A percentile compares a stretch with the other conserved stretches of the same genome.
These are phyloP conservation scores for Capronia epimyces DNA, from an alignment of 2,329 filamentous ascomycete genomes.

Conservation along the genomic window DNA sequence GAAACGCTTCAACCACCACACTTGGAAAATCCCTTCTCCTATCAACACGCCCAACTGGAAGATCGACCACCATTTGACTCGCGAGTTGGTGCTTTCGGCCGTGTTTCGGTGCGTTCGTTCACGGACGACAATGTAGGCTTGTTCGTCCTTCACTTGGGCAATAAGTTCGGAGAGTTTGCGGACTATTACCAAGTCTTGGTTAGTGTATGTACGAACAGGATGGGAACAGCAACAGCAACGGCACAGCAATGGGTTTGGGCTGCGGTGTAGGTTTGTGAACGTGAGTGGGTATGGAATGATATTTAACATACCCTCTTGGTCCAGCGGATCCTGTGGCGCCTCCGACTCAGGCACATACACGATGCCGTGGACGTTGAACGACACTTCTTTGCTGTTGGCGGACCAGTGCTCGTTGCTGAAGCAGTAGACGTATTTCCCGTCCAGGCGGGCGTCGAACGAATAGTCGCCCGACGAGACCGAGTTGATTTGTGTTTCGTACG, in stretches of 20 bases:
- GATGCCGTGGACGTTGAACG: slow-evolving; percentile 98
- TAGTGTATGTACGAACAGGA: too few species aligned
- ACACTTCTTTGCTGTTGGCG: slow-evolving; percentile 93
- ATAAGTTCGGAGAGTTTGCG: slow-evolving; percentile 78
- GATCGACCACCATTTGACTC: slow-evolving; percentile 99
- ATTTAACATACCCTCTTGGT: slow-evolving; percentile 77
- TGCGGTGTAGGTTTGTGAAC: too few species aligned
- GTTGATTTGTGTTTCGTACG: slow-evolving; percentile 74
- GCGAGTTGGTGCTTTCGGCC: slow-evolving; percentile 92
- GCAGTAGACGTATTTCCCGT: slow-evolving; percentile 93
- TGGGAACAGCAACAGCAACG: too few species aligned
- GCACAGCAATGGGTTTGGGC: too few species aligned
- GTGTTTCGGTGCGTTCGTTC: slow-evolving; percentile 97
- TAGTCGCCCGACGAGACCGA: slow-evolving; percentile 85
- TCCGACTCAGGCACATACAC: slow-evolving; percentile 93
- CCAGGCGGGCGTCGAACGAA: slow-evolving; percentile 75
- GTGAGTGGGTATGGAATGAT: too few species aligned
- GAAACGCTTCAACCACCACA: slow-evolving; percentile 99
- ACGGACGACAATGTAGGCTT: slow-evolving; percentile 90
- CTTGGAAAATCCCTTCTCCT: slow-evolving; percentile 92
- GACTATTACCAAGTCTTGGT: slow-evolving; percentile 49
- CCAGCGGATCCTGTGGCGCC: slow-evolving; percentile 76
- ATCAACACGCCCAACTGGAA: slow-evolving; percentile 88
- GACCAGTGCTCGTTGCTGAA: slow-evolving; percentile 99
- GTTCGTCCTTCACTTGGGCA: slow-evolving; percentile 91